These are phyloP conservation scores for Heritiera littoralis DNA, from an alignment of 345 rosid genomes.

Conservation along the genomic window DNA sequence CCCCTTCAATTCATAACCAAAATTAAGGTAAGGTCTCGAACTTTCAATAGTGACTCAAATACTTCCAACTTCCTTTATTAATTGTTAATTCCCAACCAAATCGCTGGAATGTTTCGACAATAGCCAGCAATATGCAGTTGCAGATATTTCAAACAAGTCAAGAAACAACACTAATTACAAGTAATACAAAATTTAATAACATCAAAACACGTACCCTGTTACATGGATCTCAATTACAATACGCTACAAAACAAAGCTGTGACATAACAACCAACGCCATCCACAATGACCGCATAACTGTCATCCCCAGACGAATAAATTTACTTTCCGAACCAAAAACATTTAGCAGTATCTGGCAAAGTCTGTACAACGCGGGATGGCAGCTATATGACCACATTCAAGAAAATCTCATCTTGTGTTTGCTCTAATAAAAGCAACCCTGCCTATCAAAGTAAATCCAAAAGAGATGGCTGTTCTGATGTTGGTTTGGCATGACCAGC, in stretches of 20 bases:
- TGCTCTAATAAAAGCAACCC: neutral
- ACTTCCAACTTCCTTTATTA: neutral
- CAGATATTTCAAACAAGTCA: neutral
- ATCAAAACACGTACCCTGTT: neutral
- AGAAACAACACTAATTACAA: neutral
- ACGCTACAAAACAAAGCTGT: conserved; percentile 21
- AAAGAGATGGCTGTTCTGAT: conserved; percentile 59
- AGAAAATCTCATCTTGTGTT: conserved; percentile 3
- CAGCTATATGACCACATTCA: neutral
- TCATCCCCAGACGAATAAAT: neutral
- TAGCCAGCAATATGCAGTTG: neutral
- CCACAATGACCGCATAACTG: neutral
- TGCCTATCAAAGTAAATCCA: conserved; percentile 65
- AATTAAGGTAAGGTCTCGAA: neutral
- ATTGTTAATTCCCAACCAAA: neutral
- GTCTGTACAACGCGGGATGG: conserved; percentile 23
- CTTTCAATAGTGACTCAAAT: neutral
- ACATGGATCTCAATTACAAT: neutral
- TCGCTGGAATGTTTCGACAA: neutral
- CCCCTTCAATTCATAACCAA: neutral
- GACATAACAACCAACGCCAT: conserved; percentile 25
- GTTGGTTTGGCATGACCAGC: conserved; percentile 44
- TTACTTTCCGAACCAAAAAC: conserved; percentile 2
- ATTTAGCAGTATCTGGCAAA: conserved; percentile 8
- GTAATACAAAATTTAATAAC: neutral